phyloP scores from a whole-genome alignment of 148 eudicot species.

The Rhododendron williamsianum region DNA sequence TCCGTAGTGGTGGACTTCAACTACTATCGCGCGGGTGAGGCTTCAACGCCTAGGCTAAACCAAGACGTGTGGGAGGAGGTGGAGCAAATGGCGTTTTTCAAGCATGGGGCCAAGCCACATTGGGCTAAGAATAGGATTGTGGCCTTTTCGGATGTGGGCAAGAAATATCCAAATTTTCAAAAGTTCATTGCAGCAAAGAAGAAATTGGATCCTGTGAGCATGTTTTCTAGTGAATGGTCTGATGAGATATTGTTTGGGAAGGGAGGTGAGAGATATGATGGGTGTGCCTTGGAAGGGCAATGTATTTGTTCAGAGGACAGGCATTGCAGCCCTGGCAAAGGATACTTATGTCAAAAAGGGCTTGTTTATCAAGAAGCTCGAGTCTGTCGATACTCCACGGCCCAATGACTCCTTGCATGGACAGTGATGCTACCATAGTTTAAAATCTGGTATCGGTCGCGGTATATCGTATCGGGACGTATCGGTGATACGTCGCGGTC shows the following conservation, averaged over 20 bases:
- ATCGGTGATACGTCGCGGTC: too few relatives aligned
- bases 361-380: constrained; percentile 57
- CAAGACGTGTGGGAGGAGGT: constrained; percentile 66
- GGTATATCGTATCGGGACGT: too few relatives aligned
- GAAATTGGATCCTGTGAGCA: constrained; percentile 37
- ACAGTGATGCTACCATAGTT: too few relatives aligned
- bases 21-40: constrained; percentile 60
- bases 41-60: constrained; percentile 47
- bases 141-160: constrained; percentile 44
- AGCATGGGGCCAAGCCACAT: constrained; percentile 74
- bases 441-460: too few relatives aligned
- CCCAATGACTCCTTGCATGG: background rate
- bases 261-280: constrained; percentile 27
- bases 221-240: constrained; percentile 76
- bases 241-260: constrained; percentile 54
- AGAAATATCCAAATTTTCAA: constrained; percentile 40
- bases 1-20: constrained; percentile 60
- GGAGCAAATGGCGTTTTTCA: constrained; percentile 79
- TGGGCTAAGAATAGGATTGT: constrained; percentile 76
- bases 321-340: constrained; percentile 69
- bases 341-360: constrained; percentile 58
- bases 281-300: constrained; percentile 75
- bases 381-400: constrained; percentile 49
- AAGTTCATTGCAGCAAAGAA: constrained; percentile 50
- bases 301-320: constrained; percentile 73